Evolutionary conservation across 306 rosid species (phyloP).

Genomic region (Lathyrus aphaca): DNA sequence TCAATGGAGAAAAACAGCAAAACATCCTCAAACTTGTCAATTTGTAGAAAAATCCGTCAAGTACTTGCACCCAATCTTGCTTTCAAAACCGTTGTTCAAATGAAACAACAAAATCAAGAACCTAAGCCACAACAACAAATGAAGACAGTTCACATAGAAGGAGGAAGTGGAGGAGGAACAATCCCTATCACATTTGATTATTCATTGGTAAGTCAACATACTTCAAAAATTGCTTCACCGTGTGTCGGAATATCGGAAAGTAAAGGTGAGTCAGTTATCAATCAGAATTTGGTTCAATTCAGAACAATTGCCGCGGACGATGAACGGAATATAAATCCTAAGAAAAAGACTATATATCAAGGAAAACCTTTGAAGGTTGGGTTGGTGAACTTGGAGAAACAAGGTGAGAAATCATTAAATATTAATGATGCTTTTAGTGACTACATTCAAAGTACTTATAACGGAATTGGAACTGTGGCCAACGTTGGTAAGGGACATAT

Average conservation of each 20-base stretch:
- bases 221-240: conserved; percentile 27
- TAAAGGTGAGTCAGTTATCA: background rate
- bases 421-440: conserved; percentile 42
- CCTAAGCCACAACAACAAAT: conserved; percentile 23
- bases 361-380: conserved; percentile 35
- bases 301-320: background rate
- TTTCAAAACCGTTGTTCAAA: conserved; percentile 34
- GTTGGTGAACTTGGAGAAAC: conserved; percentile 13
- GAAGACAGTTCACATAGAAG: conserved; percentile 10
- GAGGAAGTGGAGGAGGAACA: background rate
- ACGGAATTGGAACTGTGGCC: conserved; percentile 37
- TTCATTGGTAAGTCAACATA: conserved; percentile 14
- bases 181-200: conserved; percentile 49
- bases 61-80: conserved; percentile 43
- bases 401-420: conserved; percentile 37
- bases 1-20: conserved; percentile 43
- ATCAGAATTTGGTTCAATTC: background rate
- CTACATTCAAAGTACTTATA: conserved; percentile 37
- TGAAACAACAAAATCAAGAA: conserved; percentile 24
- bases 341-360: background rate
- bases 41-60: conserved; percentile 54
- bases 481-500: conserved; percentile 38
- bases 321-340: background rate
- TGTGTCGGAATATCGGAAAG: conserved; percentile 20
- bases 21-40: conserved; percentile 35